phyloP scores from a whole-genome alignment of 73 alveolate genomes.

The Diophrys appendiculata region DNA sequence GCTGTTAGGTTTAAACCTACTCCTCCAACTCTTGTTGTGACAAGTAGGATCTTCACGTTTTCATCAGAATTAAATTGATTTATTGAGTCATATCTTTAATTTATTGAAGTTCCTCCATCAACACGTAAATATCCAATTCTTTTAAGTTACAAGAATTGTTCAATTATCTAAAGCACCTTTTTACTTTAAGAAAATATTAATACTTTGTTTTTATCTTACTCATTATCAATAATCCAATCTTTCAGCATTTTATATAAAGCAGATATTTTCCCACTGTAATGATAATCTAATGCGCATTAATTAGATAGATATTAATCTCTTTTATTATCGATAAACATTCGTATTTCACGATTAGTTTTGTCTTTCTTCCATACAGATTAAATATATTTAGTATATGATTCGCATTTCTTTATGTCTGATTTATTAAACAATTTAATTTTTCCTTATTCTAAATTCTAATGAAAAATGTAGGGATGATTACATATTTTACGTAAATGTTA shows the following conservation, averaged over 20 bases:
- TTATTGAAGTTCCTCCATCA: constrained; percentile 65
- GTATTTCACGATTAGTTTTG: constrained; percentile 3
- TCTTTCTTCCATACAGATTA: background rate
- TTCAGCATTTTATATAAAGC: constrained; percentile 38
- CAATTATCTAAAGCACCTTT: constrained; percentile 90
- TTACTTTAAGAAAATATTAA: constrained; percentile 97
- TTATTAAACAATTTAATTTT: background rate
- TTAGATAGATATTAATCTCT: background rate
- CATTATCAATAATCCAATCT: constrained; percentile 55
- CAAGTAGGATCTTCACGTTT: constrained; percentile 17
- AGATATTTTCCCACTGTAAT: constrained; percentile 60
- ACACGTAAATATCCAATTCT: constrained; percentile 45
- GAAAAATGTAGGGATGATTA: constrained; percentile 56
- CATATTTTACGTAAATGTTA: constrained; percentile 52
- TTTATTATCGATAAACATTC: background rate
- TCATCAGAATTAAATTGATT: constrained; percentile 47
- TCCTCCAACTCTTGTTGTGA: constrained; percentile 85
- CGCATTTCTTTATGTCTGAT: background rate
- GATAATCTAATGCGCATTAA: background rate
- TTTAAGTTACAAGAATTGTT: constrained; percentile 15
- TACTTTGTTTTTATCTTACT: constrained; percentile 73
- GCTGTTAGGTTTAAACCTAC: constrained; percentile 69
- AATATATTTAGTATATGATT: no score
- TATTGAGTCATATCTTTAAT: constrained; percentile 44
- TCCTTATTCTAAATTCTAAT: background rate